phyloP scores from a whole-genome alignment of 1,139 yeast species.

The Eremothecium cymbalariae region DNA sequence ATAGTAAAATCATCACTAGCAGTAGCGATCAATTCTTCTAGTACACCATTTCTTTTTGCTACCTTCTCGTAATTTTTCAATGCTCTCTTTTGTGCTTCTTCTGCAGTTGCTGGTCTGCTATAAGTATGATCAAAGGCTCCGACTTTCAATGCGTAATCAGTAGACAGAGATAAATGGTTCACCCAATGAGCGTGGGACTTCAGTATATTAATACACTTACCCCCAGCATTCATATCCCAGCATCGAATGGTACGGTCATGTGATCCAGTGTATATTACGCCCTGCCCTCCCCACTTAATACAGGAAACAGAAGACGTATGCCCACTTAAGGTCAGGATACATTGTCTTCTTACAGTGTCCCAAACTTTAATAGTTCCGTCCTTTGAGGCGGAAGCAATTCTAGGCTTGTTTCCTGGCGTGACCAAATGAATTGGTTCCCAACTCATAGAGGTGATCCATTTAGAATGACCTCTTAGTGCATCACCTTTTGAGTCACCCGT shows the following conservation, averaged over 20 bases:
- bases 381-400: conserved; percentile 81
- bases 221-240: conserved; percentile 73
- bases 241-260: conserved; percentile 92
- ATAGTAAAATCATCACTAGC: conserved; percentile 97
- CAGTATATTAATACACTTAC: conserved; percentile 70
- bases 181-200: conserved; percentile 98
- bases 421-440: conserved; percentile 95
- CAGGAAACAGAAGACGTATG: conserved; percentile 87
- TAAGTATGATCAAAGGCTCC: conserved; percentile 74
- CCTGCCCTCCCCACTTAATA: conserved; percentile 93
- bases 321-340: conserved; percentile 71
- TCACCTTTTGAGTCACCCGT: conserved; percentile 71
- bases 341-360: conserved; percentile 71
- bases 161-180: conserved; percentile 82
- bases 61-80: conserved; percentile 65
- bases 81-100: conserved; percentile 55
- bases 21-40: conserved; percentile 78
- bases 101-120: conserved; percentile 39
- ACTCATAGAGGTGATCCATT: conserved; percentile 81
- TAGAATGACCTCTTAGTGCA: conserved; percentile 70
- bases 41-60: conserved; percentile 57
- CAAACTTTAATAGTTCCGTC: conserved; percentile 87
- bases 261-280: conserved; percentile 78
- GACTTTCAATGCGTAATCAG: conserved; percentile 77
- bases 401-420: conserved; percentile 54